phyloP scores from a whole-genome alignment of 345 rosid genomes.

The Laguncularia racemosa region DNA sequence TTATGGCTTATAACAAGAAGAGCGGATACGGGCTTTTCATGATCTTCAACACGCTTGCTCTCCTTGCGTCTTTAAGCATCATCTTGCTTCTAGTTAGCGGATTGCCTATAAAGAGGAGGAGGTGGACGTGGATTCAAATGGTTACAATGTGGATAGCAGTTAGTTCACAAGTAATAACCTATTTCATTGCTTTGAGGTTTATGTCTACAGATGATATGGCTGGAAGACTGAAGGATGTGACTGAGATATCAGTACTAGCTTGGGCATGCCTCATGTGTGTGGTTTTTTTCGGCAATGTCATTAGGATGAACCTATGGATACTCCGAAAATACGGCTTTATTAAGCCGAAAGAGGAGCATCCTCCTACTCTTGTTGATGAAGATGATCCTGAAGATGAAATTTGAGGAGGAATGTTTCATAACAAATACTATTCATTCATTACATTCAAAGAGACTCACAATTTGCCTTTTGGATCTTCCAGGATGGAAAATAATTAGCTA shows the following conservation, averaged over 20 bases:
- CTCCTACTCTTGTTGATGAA: neutral
- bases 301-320: slow-evolving; percentile 4
- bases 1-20: slow-evolving; percentile 18
- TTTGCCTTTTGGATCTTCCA: too few species aligned
- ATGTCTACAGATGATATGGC: slow-evolving; percentile 6
- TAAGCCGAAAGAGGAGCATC: slow-evolving; percentile 9
- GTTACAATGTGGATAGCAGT: slow-evolving; percentile 21
- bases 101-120: slow-evolving; percentile 14
- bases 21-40: slow-evolving; percentile 17
- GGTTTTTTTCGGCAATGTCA: slow-evolving; percentile 5
- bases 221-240: slow-evolving; percentile 3
- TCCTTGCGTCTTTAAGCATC: slow-evolving; percentile 26
- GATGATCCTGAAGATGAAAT: neutral
- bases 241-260: neutral
- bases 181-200: slow-evolving; percentile 10
- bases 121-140: slow-evolving; percentile 23
- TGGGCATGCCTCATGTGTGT: slow-evolving; percentile 15
- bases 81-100: slow-evolving; percentile 22
- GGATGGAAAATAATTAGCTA: too few species aligned
- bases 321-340: slow-evolving; percentile 12
- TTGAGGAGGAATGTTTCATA: too few species aligned
- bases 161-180: slow-evolving; percentile 14
- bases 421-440: too few species aligned
- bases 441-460: too few species aligned
- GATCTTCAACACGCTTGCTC: slow-evolving; percentile 19